Evolutionary conservation across 306 rosid species (phyloP).

Genomic region (Delonix regia): DNA sequence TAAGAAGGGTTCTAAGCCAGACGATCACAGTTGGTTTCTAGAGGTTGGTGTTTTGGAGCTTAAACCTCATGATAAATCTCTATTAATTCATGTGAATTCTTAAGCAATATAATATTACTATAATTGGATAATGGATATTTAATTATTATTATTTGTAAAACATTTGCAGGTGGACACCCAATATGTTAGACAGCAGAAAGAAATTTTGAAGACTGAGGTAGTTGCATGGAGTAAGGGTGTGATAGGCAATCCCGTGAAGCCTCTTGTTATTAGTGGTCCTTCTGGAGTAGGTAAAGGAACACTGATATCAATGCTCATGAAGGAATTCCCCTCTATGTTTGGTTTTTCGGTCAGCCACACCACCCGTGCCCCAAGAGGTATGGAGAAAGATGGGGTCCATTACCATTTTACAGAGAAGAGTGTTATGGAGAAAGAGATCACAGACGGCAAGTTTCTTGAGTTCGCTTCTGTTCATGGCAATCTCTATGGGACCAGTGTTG

Average conservation of each 20-base stretch:
- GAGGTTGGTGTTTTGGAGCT: constrained; percentile 66
- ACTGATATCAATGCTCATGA: constrained; percentile 86
- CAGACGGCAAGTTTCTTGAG: constrained; percentile 89
- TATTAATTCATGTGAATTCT: background rate
- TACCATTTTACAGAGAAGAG: constrained; percentile 82
- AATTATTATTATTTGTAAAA: constrained; percentile 10
- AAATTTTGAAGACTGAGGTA: constrained; percentile 64
- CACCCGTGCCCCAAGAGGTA: constrained; percentile 77
- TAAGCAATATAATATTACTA: background rate
- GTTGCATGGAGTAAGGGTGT: constrained; percentile 98
- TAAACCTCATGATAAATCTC: constrained; percentile 6
- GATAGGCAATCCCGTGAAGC: constrained; percentile 70
- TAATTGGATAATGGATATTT: background rate
- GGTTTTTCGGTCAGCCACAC: constrained; percentile 99
- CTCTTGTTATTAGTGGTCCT: constrained; percentile 89
- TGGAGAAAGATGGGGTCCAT: constrained; percentile 93
- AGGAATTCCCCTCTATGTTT: constrained; percentile 86
- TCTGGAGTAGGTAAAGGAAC: constrained; percentile 99
- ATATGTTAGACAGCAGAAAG: constrained; percentile 77
- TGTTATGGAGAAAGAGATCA: constrained; percentile 78
- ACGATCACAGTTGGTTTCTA: constrained; percentile 83
- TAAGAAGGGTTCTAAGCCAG: constrained; percentile 63
- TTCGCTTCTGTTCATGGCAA: constrained; percentile 94
- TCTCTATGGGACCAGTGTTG: constrained; percentile 92
- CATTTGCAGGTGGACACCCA: constrained; percentile 70